Evolutionary conservation across 1,284 basidiomycete species (phyloP).

Genomic region (Cryptococcus sp.): DNA sequence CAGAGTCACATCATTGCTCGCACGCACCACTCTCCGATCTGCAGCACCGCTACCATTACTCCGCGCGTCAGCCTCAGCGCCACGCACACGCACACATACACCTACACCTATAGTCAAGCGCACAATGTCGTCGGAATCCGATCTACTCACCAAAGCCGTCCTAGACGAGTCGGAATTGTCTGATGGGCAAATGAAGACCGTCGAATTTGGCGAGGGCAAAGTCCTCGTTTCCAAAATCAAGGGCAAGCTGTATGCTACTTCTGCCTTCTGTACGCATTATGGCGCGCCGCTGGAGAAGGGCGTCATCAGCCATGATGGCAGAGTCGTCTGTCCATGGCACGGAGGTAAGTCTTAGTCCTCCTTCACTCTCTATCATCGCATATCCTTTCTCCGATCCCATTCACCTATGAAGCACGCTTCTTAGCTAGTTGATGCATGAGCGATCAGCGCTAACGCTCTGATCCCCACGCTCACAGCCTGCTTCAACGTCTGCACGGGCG

Average conservation of each 20-base stretch:
- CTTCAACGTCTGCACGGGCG: slow-evolving; percentile 75
- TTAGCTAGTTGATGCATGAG: not conserved
- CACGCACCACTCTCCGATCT: no score
- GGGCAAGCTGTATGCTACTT: slow-evolving; percentile 70
- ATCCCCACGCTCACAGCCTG: slow-evolving; percentile 60
- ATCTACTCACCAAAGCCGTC: slow-evolving; percentile 31
- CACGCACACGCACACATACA: no score
- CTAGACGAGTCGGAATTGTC: slow-evolving; percentile 60
- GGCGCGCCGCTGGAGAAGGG: slow-evolving; percentile 60
- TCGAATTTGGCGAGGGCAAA: slow-evolving; percentile 74
- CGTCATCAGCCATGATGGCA: slow-evolving; percentile 73
- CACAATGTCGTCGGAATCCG: slow-evolving; percentile 13
- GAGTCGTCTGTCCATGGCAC: slow-evolving; percentile 87
- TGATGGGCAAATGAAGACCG: slow-evolving; percentile 78
- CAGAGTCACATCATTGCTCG: no score
- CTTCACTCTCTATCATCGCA: not conserved
- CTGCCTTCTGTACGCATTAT: slow-evolving; percentile 80
- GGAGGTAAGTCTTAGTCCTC: slow-evolving; percentile 61
- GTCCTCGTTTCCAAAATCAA: slow-evolving; percentile 76
- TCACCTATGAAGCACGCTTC: not conserved
- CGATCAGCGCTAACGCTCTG: not conserved
- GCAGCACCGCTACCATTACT: no score
- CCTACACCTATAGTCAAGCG: not conserved
- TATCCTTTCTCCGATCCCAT: not conserved
- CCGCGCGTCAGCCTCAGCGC: no score